phyloP scores from a whole-genome alignment of 441 rosid species.

The Daphne laureola region DNA sequence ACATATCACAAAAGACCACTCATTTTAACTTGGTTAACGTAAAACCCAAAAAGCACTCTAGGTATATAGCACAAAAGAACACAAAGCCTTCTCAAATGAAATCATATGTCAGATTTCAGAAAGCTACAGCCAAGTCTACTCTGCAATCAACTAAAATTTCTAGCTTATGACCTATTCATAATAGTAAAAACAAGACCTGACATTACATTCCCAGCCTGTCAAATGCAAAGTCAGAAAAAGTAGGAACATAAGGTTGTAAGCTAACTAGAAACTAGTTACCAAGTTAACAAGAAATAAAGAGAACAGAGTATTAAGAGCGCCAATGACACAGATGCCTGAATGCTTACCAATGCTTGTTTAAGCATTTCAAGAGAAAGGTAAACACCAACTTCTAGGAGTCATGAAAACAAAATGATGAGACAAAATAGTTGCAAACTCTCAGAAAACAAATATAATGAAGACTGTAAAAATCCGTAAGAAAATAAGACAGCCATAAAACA shows the following conservation, averaged over 20 bases:
- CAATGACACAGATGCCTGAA: constrained; percentile 13
- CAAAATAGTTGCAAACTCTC: constrained; percentile 19
- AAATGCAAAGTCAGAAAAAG: constrained; percentile 20
- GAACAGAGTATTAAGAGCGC: constrained; percentile 12
- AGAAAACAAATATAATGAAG: constrained; percentile 28
- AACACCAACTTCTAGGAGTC: constrained; percentile 20
- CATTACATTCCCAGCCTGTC: constrained; percentile 17
- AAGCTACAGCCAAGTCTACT: too few species aligned
- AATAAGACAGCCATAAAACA: background rate
- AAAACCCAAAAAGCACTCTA: too few species aligned
- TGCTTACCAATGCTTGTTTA: constrained; percentile 11
- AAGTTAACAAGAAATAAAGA: constrained; percentile 13
- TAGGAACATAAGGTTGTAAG: background rate
- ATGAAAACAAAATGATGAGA: constrained; percentile 20
- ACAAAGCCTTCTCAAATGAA: too few species aligned
- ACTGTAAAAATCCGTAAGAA: constrained; percentile 23
- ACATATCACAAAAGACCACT: too few species aligned
- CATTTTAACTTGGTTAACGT: too few species aligned
- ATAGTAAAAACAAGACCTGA: background rate
- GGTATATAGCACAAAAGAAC: too few species aligned
- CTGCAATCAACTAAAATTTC: too few species aligned
- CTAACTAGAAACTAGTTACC: too few species aligned
- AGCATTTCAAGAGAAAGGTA: constrained; percentile 6
- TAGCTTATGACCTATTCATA: background rate
- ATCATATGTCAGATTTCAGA: too few species aligned